Evolutionary conservation across 2,329 filamentous ascomycete species (phyloP), one percentile per base, ranked within the genome.

Genomic region (Cryphonectria nitschkei): DNA sequence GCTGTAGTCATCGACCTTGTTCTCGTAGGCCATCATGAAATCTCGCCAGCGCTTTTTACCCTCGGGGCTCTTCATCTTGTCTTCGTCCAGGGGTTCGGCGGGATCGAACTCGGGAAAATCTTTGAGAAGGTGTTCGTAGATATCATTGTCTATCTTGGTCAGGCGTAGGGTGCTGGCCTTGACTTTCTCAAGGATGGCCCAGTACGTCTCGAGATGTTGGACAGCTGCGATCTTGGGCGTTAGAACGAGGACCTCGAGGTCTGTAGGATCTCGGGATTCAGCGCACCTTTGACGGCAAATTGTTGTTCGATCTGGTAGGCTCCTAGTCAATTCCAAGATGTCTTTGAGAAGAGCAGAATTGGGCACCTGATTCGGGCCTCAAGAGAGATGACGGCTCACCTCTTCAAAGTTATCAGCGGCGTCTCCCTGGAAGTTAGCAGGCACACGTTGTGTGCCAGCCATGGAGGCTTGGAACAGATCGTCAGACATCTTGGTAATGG

Each of bases 141-240:
- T 99, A 61, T 98, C 94, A 80, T 98, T 92, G 83, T 99, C 96
- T 77, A 97, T 88, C 84, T 95, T 96, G 73, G 96, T 99, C 74
- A 99, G 89, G 73, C 94, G 93, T 72, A 99, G 86, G 74, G 90
- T 85, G n/a, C 94, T 97, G 75, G 95, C 96, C 76, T 89, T 93
- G 75, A 97, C 89, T 80, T 92, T 94, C 82, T 98, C 92, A 77
- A 99, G 92, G 79, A 99, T 95, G 67, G 91, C 87, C 95, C 95
- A 99, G 87, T 99, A 98, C 65, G 95, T 98, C 79, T 93, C 89
- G 88, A 99, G 93, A 82, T 99, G 96, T 82, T 97, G 93, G 52
- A 98, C 96, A 67, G 92, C 95, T 74, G 65, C 50, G n/a, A 46
- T 50, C 16, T 19, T 29, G 34, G 65, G 58, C 11, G 50, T 50